Percentiles rank a stretch among this genome's conserved stretches.
phyloP scores from a whole-genome alignment of 169 alveolate genomes.

The Cyclospora cayetanensis region DNA sequence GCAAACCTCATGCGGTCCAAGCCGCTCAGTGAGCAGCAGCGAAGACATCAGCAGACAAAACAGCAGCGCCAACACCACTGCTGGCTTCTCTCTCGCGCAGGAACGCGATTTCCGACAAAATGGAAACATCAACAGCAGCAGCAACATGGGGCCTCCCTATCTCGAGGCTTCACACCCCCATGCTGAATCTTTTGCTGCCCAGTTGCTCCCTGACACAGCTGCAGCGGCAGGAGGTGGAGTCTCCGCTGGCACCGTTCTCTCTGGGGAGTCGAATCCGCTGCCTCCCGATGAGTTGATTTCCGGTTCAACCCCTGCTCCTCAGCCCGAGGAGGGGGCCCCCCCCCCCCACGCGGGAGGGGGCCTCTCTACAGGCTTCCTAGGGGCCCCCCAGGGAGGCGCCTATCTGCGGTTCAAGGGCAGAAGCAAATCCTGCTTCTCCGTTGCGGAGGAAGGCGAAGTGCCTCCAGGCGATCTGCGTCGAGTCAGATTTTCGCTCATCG shows the following conservation, averaged over 20 bases:
- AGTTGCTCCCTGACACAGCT: constrained; percentile 4
- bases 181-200: background rate
- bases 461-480: constrained; percentile 4
- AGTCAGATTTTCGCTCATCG: background rate
- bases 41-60: constrained; percentile 14
- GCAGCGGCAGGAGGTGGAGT: constrained; percentile 28
- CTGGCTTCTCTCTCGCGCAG: background rate
- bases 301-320: background rate
- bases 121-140: constrained; percentile 16
- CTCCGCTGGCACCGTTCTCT: background rate
- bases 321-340: background rate
- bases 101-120: background rate
- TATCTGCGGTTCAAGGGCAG: background rate
- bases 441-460: background rate
- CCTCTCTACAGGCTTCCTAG: background rate
- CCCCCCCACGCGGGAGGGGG: background rate
- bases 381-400: background rate
- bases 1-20: constrained; percentile 9
- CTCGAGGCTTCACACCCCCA: background rate
- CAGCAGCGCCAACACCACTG: constrained; percentile 40
- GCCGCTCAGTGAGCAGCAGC: constrained; percentile 54
- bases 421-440: background rate
- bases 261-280: background rate
- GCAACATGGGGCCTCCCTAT: background rate
- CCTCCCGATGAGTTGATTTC: background rate